These are phyloP conservation scores for Picochlorum sp. DNA, from an alignment of 139 green algal species.

Conservation along the genomic window DNA sequence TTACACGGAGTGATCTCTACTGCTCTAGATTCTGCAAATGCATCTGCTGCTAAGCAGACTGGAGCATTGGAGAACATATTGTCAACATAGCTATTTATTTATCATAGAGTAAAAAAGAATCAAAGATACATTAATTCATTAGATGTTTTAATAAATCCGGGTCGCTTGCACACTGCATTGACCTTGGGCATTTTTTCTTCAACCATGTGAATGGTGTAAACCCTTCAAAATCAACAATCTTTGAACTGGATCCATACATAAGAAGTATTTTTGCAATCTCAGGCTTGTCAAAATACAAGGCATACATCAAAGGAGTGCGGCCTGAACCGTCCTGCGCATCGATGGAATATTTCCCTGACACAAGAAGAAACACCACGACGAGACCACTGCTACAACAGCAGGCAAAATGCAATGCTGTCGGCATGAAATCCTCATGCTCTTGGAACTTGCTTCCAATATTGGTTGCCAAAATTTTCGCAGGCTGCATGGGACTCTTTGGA, in stretches of 20 bases:
- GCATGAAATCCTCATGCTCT: neutral
- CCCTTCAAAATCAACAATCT: neutral
- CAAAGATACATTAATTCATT: neutral
- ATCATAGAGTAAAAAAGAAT: neutral
- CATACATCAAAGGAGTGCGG: constrained; percentile 20
- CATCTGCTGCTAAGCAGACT: neutral
- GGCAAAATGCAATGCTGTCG: constrained; percentile 1
- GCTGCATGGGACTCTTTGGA: neutral
- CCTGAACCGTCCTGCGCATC: constrained; percentile 19
- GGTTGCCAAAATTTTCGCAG: too few relatives aligned
- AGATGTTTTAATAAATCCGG: neutral
- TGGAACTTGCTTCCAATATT: neutral
- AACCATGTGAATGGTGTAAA: neutral
- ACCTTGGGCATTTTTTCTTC: constrained; percentile 7
- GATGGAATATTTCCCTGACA: constrained; percentile 14
- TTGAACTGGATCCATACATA: neutral
- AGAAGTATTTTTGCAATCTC: constrained; percentile 7
- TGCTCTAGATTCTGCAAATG: neutral
- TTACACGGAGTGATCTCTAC: too few relatives aligned
- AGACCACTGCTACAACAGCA: neutral
- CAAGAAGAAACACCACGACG: constrained; percentile 21
- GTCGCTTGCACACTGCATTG: neutral
- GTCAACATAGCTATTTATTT: constrained; percentile 1
- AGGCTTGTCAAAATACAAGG: constrained; percentile 5
- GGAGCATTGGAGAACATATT: constrained; percentile 6